Evolutionary conservation across 2,329 filamentous ascomycete genomes (phyloP).

Genomic region (Clonostachys rosea): DNA sequence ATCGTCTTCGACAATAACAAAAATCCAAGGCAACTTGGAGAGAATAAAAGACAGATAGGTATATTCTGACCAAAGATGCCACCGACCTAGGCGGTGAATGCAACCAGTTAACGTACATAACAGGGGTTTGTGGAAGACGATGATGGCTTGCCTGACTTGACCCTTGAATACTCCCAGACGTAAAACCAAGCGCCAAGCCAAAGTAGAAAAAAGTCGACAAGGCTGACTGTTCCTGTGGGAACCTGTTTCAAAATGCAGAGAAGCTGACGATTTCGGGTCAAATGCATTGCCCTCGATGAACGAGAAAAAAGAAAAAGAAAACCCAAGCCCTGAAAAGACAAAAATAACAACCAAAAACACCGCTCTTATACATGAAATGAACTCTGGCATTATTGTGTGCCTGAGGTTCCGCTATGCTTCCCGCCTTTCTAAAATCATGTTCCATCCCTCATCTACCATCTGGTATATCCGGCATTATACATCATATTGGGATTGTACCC

Average conservation of each 20-base stretch:
- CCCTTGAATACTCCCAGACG: conserved; percentile 9
- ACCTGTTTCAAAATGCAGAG: no score
- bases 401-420: no score
- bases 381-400: background rate
- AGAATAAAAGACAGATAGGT: conserved; percentile 30
- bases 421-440: no score
- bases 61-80: conserved; percentile 34
- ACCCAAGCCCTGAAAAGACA: background rate
- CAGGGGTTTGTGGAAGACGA: conserved; percentile 58
- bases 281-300: no score
- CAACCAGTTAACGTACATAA: conserved; percentile 62
- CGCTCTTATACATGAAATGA: background rate
- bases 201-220: background rate
- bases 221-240: no score
- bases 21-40: conserved; percentile 19
- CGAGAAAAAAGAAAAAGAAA: background rate
- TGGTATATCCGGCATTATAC: conserved; percentile 52
- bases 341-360: background rate
- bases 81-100: conserved; percentile 20
- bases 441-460: conserved; percentile 2
- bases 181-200: background rate
- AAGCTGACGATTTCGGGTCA: no score
- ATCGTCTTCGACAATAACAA: conserved; percentile 53
- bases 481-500: conserved; percentile 88
- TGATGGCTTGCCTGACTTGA: conserved; percentile 63